Evolutionary conservation across 2,329 filamentous ascomycete species (phyloP).

Genomic region (Botrytis cinerea): DNA sequence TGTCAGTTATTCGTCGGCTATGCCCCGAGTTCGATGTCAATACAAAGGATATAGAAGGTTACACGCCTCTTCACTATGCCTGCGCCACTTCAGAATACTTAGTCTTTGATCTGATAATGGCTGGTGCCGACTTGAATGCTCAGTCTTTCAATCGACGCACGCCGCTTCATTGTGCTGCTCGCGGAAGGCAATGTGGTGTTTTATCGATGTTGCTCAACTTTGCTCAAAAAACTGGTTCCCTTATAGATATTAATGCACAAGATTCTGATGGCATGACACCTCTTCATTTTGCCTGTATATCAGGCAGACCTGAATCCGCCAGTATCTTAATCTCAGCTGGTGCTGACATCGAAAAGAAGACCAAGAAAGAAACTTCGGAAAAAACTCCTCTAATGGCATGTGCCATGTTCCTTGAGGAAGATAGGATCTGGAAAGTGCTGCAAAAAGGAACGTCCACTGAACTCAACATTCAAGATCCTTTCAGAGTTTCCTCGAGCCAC

Average conservation of each 20-base stretch:
- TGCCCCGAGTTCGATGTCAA: background rate
- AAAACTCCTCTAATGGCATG: constrained; percentile 23
- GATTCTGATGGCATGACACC: constrained; percentile 24
- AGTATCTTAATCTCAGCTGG: constrained; percentile 26
- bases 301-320: constrained; percentile 27
- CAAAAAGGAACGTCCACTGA: background rate
- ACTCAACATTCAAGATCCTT: background rate
- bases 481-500: background rate
- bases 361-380: constrained; percentile 9
- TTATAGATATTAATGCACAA: constrained; percentile 1
- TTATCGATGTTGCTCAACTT: constrained; percentile 39
- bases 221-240: background rate
- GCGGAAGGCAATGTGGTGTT: constrained; percentile 24
- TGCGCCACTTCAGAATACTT: constrained; percentile 20
- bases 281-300: constrained; percentile 28
- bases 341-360: constrained; percentile 25
- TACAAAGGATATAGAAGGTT: constrained; percentile 19
- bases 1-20: constrained; percentile 13
- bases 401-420: constrained; percentile 25
- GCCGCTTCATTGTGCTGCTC: constrained; percentile 28
- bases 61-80: constrained; percentile 29
- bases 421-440: constrained; percentile 17
- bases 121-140: constrained; percentile 22
- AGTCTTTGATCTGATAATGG: constrained; percentile 20
- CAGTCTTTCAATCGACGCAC: constrained; percentile 23